Conservation (phyloP, 1,284 basidiomycete genomes). For the Boletellus deceptivus region DNA sequence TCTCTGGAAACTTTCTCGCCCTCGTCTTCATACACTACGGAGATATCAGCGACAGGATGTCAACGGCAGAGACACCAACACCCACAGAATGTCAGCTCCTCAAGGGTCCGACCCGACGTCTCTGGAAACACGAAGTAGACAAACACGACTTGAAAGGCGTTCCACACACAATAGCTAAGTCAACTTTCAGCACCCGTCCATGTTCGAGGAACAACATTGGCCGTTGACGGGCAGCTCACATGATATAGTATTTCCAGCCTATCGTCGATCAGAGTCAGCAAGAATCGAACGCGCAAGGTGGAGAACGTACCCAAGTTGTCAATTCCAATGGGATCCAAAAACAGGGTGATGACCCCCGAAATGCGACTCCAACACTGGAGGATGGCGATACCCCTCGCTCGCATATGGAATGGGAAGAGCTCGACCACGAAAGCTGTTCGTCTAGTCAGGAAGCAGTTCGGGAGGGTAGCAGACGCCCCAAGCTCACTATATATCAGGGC, state of each 20-base stretch:
- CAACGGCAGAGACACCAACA: not conserved
- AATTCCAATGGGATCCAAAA: not conserved
- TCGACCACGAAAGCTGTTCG: not conserved
- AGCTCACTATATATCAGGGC: not conserved
- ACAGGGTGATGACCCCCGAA: not conserved
- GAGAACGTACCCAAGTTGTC: not conserved
- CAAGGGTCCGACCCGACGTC: not conserved
- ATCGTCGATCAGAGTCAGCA: not conserved
- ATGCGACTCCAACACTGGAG: not conserved
- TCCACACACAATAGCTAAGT: not conserved
- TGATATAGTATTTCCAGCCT: not conserved
- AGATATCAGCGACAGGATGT: not conserved
- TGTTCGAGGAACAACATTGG: not conserved
- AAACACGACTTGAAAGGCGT: not conserved
- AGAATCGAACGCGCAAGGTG: not conserved
- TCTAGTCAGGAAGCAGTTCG: not conserved
- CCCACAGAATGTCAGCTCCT: not conserved
- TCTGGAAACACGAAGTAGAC: not conserved
- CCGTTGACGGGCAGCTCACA: not conserved
- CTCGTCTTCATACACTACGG: not conserved
- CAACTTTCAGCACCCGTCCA: not conserved
- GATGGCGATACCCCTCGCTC: not conserved
- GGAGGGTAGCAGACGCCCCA: not conserved
- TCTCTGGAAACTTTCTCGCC: not conserved
- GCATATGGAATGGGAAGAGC: not conserved